Conservation (phyloP, 495 filamentous ascomycete genomes). For the Penicilliopsis zonata region DNA sequence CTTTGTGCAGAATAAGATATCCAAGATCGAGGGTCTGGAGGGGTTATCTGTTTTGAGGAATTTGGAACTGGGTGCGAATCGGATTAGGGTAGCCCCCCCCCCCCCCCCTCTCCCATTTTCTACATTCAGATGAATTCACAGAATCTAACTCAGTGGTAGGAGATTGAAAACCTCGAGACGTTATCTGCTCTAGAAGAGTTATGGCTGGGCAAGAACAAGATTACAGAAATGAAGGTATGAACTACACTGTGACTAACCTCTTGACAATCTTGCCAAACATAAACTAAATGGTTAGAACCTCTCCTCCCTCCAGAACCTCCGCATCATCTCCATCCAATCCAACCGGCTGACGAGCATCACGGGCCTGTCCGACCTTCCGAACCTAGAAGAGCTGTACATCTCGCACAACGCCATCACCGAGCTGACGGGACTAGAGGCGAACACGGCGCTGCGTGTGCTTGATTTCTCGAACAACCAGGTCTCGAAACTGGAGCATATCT, state of each 20-base stretch:
- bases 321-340: conserved; percentile 90
- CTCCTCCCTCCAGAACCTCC: conserved; percentile 59
- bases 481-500: conserved; percentile 58
- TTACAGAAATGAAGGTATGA: conserved; percentile 63
- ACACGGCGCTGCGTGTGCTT: conserved; percentile 58
- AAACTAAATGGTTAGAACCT: conserved; percentile 36
- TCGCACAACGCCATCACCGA: conserved; percentile 89
- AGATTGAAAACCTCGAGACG: conserved; percentile 76
- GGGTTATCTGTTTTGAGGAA: conserved; percentile 62
- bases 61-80: conserved; percentile 84
- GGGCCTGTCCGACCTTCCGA: conserved; percentile 58
- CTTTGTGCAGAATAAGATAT: conserved; percentile 92
- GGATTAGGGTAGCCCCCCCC: conserved; percentile 50
- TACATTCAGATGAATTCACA: neutral
- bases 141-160: too few relatives aligned
- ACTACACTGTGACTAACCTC: neutral
- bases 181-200: conserved; percentile 69
- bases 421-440: conserved; percentile 62
- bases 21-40: conserved; percentile 72
- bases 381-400: conserved; percentile 91
- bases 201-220: conserved; percentile 98
- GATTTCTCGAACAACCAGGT: conserved; percentile 91
- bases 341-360: conserved; percentile 79
- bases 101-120: neutral
- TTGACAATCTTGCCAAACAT: neutral